Base-by-base conservation (phyloP, 176 grass and related monocot genomes). In the Aegilops umbellulata region DNA sequence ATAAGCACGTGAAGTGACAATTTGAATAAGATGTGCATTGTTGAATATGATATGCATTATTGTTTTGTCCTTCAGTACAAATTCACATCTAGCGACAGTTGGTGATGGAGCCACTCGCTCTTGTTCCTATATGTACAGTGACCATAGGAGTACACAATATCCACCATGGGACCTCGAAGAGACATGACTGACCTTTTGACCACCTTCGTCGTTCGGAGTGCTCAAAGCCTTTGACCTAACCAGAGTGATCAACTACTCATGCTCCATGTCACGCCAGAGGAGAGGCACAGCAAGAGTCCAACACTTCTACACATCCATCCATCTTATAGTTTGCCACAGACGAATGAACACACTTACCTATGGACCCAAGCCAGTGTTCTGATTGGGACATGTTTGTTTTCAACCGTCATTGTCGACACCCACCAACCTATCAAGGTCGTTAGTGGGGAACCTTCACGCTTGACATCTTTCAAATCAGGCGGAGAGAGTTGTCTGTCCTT, bases 401-500 rank as follows among this genome's bases (percentile, higher is more conserved):
- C 77, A 88, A 35, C 38, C 14, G 80, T 89, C 75, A 38, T n/a
- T 84, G 75, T 92, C 90, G 79, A 55, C 61, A 16, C 53, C 76
- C 87, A 92, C 83, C 87, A 83, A 86, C 76, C 80, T 80, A 57
- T 65, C 70, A 34, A 60, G 75, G 60, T 80, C 35, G 24, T 72
- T 84, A 84, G 89, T 87, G 89, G 89, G 65, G 11, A 84, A 49
- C 67, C 84, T 84, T 84, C 89, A 90, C 80, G 89, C 89, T 84
- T 29, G 67, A 68, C 74, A 83, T 68, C 85, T 84, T 84, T 90
- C 68, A 76, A 75, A 80, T 68, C 74, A 81, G 68, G 80, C 57
- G 79, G 74, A 80, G 49, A 49, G 69, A 87, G 67, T 47, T 90
- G 74, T 80, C 81, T 87, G 89, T 84, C 85, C 67, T 90, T 80